phyloP scores from a whole-genome alignment of 495 filamentous ascomycete genomes.

The Pseudevernia furfuracea region DNA sequence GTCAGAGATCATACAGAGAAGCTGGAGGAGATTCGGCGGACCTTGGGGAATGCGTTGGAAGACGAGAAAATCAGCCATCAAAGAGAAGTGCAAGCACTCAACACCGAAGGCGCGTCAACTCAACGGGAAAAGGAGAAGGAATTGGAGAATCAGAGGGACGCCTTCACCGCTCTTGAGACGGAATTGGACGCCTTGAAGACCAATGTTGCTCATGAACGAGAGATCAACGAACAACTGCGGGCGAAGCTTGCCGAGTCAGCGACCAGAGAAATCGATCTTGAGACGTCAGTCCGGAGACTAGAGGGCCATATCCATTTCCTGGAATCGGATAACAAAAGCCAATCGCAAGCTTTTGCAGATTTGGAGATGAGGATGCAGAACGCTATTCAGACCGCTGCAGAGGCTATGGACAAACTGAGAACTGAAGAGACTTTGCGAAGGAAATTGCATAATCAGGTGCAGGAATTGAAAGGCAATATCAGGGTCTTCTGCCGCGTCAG shows the following conservation, averaged over 20 bases:
- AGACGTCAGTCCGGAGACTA: constrained; percentile 65
- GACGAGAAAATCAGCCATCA: constrained; percentile 52
- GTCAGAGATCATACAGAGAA: constrained; percentile 43
- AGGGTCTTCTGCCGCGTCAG: constrained; percentile 95
- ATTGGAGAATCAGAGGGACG: constrained; percentile 53
- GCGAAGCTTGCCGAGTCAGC: constrained; percentile 57
- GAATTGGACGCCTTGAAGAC: constrained; percentile 49
- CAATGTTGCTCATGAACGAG: constrained; percentile 44
- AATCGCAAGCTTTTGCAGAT: constrained; percentile 68
- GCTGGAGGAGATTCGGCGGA: constrained; percentile 41
- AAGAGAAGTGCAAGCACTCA: constrained; percentile 59
- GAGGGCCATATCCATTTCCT: constrained; percentile 77
- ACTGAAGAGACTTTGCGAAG: constrained; percentile 85
- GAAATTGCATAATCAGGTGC: constrained; percentile 93
- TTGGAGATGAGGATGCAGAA: constrained; percentile 72
- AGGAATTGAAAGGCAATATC: constrained; percentile 98
- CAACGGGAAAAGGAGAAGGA: constrained; percentile 56
- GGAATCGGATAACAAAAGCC: constrained; percentile 78
- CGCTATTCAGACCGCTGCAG: constrained; percentile 57
- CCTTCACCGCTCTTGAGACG: constrained; percentile 46
- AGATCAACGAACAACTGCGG: constrained; percentile 46
- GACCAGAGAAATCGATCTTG: constrained; percentile 56
- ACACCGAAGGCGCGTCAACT: constrained; percentile 51
- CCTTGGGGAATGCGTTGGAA: constrained; percentile 51
- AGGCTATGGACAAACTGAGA: constrained; percentile 73